Evolutionary conservation across 2,329 filamentous ascomycete species (phyloP).

Genomic region (Cladosporium sp.): DNA sequence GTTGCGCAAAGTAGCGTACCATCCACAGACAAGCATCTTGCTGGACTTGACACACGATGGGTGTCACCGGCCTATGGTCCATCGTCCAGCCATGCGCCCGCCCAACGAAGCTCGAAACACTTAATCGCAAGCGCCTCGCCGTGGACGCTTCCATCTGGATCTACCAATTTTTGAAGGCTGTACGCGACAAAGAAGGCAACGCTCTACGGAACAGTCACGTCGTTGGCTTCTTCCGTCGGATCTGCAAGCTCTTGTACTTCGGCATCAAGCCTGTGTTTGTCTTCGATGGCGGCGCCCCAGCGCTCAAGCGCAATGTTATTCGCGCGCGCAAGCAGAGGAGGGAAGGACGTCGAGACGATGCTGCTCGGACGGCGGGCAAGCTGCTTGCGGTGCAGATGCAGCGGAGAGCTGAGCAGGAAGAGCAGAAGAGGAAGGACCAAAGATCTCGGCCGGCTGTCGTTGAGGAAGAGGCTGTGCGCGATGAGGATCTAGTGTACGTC

Average conservation of each 20-base stretch:
- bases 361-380: conserved; percentile 84
- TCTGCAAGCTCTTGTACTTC: conserved; percentile 96
- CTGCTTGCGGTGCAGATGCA: conserved; percentile 94
- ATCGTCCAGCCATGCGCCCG: conserved; percentile 93
- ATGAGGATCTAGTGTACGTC: conserved; percentile 78
- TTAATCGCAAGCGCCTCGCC: conserved; percentile 93
- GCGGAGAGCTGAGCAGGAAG: conserved; percentile 81
- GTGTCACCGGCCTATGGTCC: conserved; percentile 97
- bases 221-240: conserved; percentile 95
- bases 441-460: conserved; percentile 31
- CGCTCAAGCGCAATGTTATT: conserved; percentile 89
- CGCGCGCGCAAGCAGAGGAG: conserved; percentile 72
- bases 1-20: neutral
- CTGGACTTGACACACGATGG: conserved; percentile 59
- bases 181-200: conserved; percentile 97
- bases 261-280: conserved; percentile 97
- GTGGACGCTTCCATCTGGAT: conserved; percentile 99
- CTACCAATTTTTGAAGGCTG: conserved; percentile 98
- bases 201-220: conserved; percentile 93
- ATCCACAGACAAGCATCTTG: neutral
- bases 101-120: conserved; percentile 91
- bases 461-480: conserved; percentile 66
- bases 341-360: conserved; percentile 91
- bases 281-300: conserved; percentile 92
- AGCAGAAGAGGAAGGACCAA: conserved; percentile 59